Percentiles rank a stretch among this genome's conserved stretches.
Evolutionary conservation across 2,329 filamentous ascomycete genomes (phyloP).

Genomic region (Ploettnerulaceae sp.): DNA sequence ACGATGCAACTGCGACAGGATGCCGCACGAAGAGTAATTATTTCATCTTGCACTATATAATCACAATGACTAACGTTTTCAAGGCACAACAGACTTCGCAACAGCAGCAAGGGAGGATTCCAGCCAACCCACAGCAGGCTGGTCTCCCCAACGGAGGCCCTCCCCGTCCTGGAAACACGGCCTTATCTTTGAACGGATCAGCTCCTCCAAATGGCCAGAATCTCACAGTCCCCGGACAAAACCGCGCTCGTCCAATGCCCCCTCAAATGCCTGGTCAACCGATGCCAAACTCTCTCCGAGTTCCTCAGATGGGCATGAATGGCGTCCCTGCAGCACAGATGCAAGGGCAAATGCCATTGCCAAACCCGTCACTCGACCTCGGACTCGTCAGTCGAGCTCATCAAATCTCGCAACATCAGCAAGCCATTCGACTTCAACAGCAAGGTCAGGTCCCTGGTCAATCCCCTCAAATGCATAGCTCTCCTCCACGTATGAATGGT

Average conservation of each 20-base stretch:
- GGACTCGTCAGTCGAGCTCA: constrained; percentile 59
- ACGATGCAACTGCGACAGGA: constrained; percentile 38
- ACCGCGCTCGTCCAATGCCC: constrained; percentile 27
- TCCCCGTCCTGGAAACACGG: constrained; percentile 18
- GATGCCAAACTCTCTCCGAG: constrained; percentile 29
- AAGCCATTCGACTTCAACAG: constrained; percentile 29
- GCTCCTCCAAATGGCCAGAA: constrained; percentile 23
- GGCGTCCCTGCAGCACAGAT: constrained; percentile 66
- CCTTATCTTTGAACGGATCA: constrained; percentile 20
- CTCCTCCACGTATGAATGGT: constrained; percentile 38
- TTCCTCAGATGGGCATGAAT: constrained; percentile 51
- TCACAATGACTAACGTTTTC: constrained; percentile 27
- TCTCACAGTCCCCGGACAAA: constrained; percentile 30
- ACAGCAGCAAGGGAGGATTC: constrained; percentile 18
- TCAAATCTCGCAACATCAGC: constrained; percentile 57
- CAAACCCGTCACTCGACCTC: constrained; percentile 45
- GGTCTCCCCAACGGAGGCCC: constrained; percentile 13
- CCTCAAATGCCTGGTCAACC: constrained; percentile 29
- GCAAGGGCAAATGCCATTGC: constrained; percentile 53
- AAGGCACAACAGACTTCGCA: constrained; percentile 37
- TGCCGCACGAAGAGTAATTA: constrained; percentile 49
- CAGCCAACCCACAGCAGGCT: constrained; percentile 24
- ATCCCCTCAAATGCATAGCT: constrained; percentile 32
- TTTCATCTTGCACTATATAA: constrained; percentile 14
- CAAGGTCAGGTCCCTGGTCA: constrained; percentile 28